Evolutionary conservation across 805 yeast genomes (phyloP).

Genomic region (Cyberlindnera mrakii): DNA sequence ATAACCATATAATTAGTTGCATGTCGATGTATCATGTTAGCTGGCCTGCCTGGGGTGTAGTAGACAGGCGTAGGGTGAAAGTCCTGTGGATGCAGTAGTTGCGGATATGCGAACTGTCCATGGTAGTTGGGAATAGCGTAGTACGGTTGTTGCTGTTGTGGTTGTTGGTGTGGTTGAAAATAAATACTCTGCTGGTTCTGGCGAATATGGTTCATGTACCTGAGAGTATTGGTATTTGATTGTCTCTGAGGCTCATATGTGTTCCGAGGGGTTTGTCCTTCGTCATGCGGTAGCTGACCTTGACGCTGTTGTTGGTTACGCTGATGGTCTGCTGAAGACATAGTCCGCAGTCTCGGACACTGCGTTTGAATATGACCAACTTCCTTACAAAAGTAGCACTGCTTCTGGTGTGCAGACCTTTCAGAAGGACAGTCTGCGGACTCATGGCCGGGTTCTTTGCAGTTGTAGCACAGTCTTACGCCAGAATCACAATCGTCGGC

Average conservation of each 20-base stretch:
- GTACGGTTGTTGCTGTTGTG: neutral
- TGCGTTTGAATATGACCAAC: constrained; percentile 27
- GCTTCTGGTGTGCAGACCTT: constrained; percentile 18
- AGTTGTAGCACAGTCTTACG: constrained; percentile 26
- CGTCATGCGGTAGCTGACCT: neutral
- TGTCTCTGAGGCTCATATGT: neutral
- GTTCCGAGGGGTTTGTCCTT: neutral
- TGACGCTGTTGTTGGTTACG: neutral
- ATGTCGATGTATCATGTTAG: no score
- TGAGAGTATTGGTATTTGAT: no score
- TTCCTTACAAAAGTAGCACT: constrained; percentile 25
- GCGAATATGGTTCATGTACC: neutral
- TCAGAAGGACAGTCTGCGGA: constrained; percentile 22
- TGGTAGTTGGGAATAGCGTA: neutral
- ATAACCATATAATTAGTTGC: no score
- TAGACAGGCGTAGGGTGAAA: no score
- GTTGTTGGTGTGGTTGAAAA: neutral
- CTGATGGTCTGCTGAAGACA: neutral
- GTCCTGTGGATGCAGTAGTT: no score
- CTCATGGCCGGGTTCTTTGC: constrained; percentile 27
- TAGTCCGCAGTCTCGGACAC: constrained; percentile 14
- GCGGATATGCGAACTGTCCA: no score
- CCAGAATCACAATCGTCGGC: constrained; percentile 23
- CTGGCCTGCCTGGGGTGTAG: no score
- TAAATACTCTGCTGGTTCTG: constrained; percentile 1